Base-by-base conservation (phyloP, 176 grass and related monocot genomes). In the Areca catechu region DNA sequence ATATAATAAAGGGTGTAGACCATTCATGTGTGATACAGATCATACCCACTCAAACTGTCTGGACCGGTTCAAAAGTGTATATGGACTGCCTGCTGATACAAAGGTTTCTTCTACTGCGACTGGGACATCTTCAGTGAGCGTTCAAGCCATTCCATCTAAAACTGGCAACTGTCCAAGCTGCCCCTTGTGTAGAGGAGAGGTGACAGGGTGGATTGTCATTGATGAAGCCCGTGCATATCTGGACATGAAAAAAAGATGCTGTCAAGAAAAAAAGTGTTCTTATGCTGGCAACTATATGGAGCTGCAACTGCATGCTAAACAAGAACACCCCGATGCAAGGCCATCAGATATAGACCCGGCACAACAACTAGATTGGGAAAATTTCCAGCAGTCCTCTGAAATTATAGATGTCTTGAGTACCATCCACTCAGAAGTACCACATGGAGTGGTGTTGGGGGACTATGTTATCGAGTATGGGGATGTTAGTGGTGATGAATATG, bases 1-100 rank as follows among this genome's bases (percentile, higher is more conserved):
- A 43, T 56, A 7, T 57, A 6, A 73, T 15, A 28, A 53, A 63
- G 58, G 70, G 3, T 73, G 70, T 34, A 73, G 70, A 22, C 1
- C 70, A 47, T 73, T 73, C 50, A 73, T 73, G 14, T 73, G 70
- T 27, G 58, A 73, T 47, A 73, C 70, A 48, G 49, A 73, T 58
- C 5, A 25, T 4, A 54, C 19, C n/a, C 56, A 49, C 15, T 69
- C 56, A 52, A 80, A 63, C 53, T 57, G 51, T 43, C 55, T 65
- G 5, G 49, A 51, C 14, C 60, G 61, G 16, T 71, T 20, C 30
- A 71, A 58, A 50, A 51, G 4, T 16, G 52, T 30, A 5, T 55
- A 76, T 61, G 64, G 50, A 53, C 3, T 58, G 3, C 50, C 24
- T 56, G 19, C 22, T 17, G 48, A 22, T 30, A 48, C 48, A 5